These are phyloP conservation scores for Ophiostoma sp. DNA, from an alignment of 2,329 filamentous ascomycete genomes.

Conservation along the genomic window DNA sequence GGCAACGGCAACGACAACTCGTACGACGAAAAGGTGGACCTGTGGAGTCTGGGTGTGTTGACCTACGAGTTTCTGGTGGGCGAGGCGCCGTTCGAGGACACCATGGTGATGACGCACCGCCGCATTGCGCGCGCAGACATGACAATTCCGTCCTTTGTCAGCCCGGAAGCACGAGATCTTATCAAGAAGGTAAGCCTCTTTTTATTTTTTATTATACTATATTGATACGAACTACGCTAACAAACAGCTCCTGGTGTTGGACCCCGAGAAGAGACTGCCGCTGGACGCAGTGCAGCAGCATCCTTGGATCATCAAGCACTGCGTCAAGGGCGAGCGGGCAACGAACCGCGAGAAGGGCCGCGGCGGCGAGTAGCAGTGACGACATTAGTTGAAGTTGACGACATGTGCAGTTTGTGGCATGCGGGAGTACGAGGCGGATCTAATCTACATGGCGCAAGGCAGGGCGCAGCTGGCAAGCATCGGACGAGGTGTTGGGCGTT, in stretches of 20 bases:
- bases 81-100: constrained; percentile 95
- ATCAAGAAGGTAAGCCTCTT: constrained; percentile 70
- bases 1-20: constrained; percentile 70
- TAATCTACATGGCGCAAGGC: constrained; percentile 12
- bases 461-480: constrained; percentile 19
- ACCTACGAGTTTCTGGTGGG: constrained; percentile 96
- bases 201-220: neutral
- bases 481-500: constrained; percentile 13
- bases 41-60: constrained; percentile 92
- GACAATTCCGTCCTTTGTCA: constrained; percentile 86
- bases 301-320: constrained; percentile 97
- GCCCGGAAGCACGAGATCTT: constrained; percentile 80
- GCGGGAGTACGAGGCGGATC: neutral
- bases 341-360: constrained; percentile 47
- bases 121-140: constrained; percentile 87
- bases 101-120: constrained; percentile 86
- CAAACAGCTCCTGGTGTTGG: constrained; percentile 72
- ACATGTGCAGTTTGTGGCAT: neutral
- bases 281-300: constrained; percentile 84
- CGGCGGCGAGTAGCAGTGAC: neutral
- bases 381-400: neutral
- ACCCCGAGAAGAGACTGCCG: constrained; percentile 87
- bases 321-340: constrained; percentile 58
- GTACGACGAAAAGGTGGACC: constrained; percentile 91
- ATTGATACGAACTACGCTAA: constrained; percentile 14